phyloP scores from a whole-genome alignment of 2,329 filamentous ascomycete species.

The Alternaria triticimaculans region DNA sequence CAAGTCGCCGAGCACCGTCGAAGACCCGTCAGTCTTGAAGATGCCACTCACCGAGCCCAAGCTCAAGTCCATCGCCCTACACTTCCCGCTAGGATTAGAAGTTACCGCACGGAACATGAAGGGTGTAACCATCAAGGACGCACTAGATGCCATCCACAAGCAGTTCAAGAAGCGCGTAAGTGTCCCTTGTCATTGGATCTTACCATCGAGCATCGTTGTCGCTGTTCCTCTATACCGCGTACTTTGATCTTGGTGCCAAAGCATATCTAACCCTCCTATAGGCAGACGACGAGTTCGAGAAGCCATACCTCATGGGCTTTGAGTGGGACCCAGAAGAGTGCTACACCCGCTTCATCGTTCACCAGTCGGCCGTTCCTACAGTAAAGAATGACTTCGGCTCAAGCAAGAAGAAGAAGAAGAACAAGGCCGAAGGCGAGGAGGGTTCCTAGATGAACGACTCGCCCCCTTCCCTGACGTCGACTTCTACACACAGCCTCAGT shows the following conservation, averaged over 20 bases:
- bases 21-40: conserved; percentile 85
- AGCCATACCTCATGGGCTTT: conserved; percentile 88
- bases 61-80: conserved; percentile 92
- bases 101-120: conserved; percentile 90
- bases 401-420: conserved; percentile 50
- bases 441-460: conserved; percentile 46
- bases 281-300: conserved; percentile 90
- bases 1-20: conserved; percentile 76
- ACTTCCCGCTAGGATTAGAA: conserved; percentile 86
- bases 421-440: conserved; percentile 39
- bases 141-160: conserved; percentile 93
- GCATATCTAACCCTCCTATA: conserved; percentile 24
- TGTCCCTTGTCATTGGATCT: conserved; percentile 10
- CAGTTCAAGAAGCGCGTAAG: conserved; percentile 93
- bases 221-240: background rate
- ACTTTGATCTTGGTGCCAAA: background rate
- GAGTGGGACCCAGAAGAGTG: conserved; percentile 95
- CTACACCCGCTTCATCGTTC: conserved; percentile 86
- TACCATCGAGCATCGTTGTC: background rate
- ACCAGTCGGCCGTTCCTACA: conserved; percentile 71
- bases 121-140: conserved; percentile 97
- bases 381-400: conserved; percentile 53
- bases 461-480: conserved; percentile 45
- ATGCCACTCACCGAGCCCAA: conserved; percentile 79
- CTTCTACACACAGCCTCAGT: conserved; percentile 34